These are phyloP conservation scores for Calocybe gambosa DNA, from an alignment of 1,284 basidiomycete genomes.

Conservation along the genomic window DNA sequence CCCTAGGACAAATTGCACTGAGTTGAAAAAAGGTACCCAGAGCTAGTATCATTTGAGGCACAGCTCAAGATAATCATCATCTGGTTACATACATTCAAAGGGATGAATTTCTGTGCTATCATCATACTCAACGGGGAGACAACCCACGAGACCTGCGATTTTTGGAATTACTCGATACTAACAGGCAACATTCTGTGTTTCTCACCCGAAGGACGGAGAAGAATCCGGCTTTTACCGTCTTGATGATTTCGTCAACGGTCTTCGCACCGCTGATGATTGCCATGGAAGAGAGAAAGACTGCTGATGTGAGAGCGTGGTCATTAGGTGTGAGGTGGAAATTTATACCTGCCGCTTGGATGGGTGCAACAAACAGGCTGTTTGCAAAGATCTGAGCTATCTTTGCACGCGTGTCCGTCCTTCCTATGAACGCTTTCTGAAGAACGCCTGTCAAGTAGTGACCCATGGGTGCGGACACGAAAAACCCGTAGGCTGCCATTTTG, in stretches of 20 bases:
- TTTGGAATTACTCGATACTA: neutral
- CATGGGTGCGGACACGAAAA: constrained; percentile 80
- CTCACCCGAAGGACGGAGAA: constrained; percentile 66
- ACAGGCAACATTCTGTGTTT: neutral
- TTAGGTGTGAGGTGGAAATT: constrained; percentile 7
- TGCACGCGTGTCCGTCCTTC: constrained; percentile 62
- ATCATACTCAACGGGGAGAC: constrained; percentile 67
- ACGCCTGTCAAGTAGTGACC: constrained; percentile 68
- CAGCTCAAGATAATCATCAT: constrained; percentile 1
- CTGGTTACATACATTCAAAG: constrained; percentile 48
- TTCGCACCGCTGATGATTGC: constrained; percentile 82
- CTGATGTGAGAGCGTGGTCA: neutral
- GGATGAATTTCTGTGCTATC: constrained; percentile 70
- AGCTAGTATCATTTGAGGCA: constrained; percentile 33
- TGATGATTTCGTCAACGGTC: constrained; percentile 57
- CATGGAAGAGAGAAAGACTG: constrained; percentile 70
- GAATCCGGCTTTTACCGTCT: constrained; percentile 72
- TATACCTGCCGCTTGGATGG: constrained; percentile 69
- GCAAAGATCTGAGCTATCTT: constrained; percentile 73
- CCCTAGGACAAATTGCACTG: constrained; percentile 59
- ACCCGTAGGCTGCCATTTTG: constrained; percentile 83
- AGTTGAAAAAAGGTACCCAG: constrained; percentile 74
- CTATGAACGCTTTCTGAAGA: constrained; percentile 73
- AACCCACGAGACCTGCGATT: constrained; percentile 59
- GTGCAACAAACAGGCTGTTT: constrained; percentile 74